Percentiles rank a stretch among this genome's conserved stretches.
Evolutionary conservation across 2,329 filamentous ascomycete species (phyloP).

Genomic region (Aschersonia sp.): DNA sequence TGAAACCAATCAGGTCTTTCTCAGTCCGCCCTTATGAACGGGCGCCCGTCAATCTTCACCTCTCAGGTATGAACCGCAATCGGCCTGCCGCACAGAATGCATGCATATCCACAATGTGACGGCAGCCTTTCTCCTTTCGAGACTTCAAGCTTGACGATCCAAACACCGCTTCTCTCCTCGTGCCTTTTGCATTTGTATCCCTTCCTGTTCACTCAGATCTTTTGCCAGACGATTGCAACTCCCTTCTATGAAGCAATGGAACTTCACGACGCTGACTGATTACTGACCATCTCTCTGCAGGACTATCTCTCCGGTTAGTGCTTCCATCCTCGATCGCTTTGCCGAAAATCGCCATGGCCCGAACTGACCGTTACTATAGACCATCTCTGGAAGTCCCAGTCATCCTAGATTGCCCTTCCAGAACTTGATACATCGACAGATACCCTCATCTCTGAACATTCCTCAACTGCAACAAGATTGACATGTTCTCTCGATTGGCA

Average conservation of each 20-base stretch:
- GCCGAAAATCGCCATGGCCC: not conserved
- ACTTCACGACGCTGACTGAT: not conserved
- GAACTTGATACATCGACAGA: not conserved
- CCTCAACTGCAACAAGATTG: conserved; percentile 10
- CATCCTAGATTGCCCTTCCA: conserved; percentile 10
- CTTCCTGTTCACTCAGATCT: no score
- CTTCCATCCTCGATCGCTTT: conserved; percentile 21
- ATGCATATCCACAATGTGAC: no score
- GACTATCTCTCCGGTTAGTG: conserved; percentile 64
- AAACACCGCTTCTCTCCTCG: no score
- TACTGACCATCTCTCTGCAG: conserved; percentile 28
- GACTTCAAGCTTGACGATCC: no score
- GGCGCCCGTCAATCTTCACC: conserved; percentile 72
- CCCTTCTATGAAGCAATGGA: no score
- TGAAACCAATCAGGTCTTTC: not conserved
- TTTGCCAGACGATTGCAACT: no score
- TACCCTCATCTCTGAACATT: not conserved
- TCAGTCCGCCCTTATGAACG: conserved; percentile 66
- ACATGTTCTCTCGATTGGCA: conserved; percentile 47
- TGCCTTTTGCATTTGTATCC: no score
- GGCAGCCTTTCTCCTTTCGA: no score
- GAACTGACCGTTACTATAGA: conserved; percentile 14
- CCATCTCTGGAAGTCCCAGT: conserved; percentile 27
- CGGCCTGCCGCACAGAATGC: not conserved
- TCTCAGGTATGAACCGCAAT: conserved; percentile 51